Evolutionary conservation across 2,329 filamentous ascomycete genomes (phyloP), one percentile per base, ranked within the genome.

Genomic region (Canariomyces notabilis): DNA sequence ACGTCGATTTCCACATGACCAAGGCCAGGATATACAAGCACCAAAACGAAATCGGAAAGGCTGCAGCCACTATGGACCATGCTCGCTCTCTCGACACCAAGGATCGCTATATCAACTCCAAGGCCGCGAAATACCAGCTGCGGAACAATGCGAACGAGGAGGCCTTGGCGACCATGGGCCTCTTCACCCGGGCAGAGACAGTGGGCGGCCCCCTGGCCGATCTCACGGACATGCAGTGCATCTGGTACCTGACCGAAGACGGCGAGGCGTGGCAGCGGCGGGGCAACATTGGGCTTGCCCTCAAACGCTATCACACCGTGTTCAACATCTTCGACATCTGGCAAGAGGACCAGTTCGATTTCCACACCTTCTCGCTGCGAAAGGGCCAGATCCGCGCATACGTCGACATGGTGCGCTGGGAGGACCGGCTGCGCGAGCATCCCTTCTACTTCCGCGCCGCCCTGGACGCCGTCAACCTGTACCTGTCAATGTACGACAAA

Each of bases 291-390:
- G 89, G 85, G 4, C 76, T 96, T 49, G 91, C 94, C 0, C 74
- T 98, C 43, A 98, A 98, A 73, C 82, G 94, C 40, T 91, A 96
- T 67, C 87, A 90, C 55, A 76, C 87, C 18, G 80, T 98, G 47
- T 84, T 85, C 64, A 89, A 87, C 67, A 94, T 98, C 55, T 98
- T 98, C 60, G 91, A 97, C 56, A 82, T 89, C 16, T 98, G 93
- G 93, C 86, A 95, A 63, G 94, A 98, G 64, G 93, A 98, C 59
- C 93, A 98, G 62, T 96, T 97, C 60, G 93, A 98, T 65, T 98
- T 98, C 73, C 94, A 98, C 74, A 89, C 82, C 64, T 98, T 98
- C 68, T 96, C 89, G 16, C 73, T 98, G n/a, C 78, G 93, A 16
- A 98, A 97, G 67, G 94, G 94, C 12, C 91, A 95, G 74, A 88